phyloP scores from a whole-genome alignment of 1,284 basidiomycete genomes.

The Takashimella tepidaria region DNA sequence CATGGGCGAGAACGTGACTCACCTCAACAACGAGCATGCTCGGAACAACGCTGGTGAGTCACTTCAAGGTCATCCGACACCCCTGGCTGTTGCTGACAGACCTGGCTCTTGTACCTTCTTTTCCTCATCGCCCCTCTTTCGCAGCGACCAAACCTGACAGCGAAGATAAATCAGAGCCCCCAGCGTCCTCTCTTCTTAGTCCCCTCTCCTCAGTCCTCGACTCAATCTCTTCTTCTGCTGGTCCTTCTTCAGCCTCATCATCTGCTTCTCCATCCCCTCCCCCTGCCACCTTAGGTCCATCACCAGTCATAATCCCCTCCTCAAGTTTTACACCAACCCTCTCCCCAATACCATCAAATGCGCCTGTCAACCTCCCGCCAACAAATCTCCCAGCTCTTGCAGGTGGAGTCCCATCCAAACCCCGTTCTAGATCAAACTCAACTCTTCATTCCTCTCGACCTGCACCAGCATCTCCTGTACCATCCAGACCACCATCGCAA shows the following conservation, averaged over 20 bases:
- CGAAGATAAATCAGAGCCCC: not conserved
- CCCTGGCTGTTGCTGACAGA: not conserved
- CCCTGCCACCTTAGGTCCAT: not conserved
- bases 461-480: conserved; percentile 36
- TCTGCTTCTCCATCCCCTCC: not conserved
- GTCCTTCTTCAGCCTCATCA: not conserved
- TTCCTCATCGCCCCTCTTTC: too few relatives aligned
- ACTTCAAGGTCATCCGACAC: not conserved
- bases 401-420: conserved; percentile 5
- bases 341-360: not conserved
- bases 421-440: conserved; percentile 21
- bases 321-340: not conserved
- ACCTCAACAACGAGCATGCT: not conserved
- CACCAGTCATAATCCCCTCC: not conserved
- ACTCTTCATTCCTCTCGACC: conserved; percentile 31
- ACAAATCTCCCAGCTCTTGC: not conserved
- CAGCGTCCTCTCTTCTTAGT: not conserved
- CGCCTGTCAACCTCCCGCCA: not conserved
- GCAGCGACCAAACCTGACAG: not conserved
- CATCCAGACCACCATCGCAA: conserved; percentile 29
- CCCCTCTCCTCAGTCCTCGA: too few relatives aligned
- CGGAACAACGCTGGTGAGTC: conserved; percentile 1
- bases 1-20: not conserved
- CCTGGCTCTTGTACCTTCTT: not conserved
- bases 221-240: not conserved